Conservation (phyloP, 306 rosid species). For the Cucumis hystrix region DNA sequence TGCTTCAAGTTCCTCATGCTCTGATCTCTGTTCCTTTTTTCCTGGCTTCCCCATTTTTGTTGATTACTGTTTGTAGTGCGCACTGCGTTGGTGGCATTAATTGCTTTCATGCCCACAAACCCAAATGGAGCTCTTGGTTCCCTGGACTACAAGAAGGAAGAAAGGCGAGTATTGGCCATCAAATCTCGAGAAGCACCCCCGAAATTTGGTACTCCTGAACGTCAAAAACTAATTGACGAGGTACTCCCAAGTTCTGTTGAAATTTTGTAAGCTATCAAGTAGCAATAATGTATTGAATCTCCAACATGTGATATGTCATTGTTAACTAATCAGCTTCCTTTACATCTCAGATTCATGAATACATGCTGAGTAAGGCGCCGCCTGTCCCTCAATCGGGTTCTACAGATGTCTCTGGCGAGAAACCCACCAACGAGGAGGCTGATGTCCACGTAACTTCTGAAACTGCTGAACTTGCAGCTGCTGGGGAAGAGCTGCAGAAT, state of each 20-base stretch:
- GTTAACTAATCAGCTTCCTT: background rate
- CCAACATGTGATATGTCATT: background rate
- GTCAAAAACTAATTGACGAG: slow-evolving; percentile 73
- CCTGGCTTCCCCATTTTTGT: background rate
- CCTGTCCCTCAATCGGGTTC: slow-evolving; percentile 45
- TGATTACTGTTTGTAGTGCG: slow-evolving; percentile 44
- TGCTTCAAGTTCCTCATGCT: background rate
- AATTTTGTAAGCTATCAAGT: background rate
- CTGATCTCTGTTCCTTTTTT: background rate
- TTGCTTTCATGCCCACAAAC: slow-evolving; percentile 95
- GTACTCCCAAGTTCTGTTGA: slow-evolving; percentile 4
- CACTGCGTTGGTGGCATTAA: slow-evolving; percentile 87
- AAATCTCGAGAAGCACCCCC: slow-evolving; percentile 83
- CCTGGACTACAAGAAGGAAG: slow-evolving; percentile 81
- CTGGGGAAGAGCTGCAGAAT: slow-evolving; percentile 23
- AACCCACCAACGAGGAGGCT: slow-evolving; percentile 21
- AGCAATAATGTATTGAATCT: background rate
- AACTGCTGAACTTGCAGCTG: slow-evolving; percentile 24
- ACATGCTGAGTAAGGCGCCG: slow-evolving; percentile 68
- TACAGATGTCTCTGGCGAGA: slow-evolving; percentile 30
- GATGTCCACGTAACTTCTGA: slow-evolving; percentile 20
- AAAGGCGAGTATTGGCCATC: slow-evolving; percentile 61
- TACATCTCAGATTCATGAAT: slow-evolving; percentile 61
- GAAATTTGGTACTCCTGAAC: slow-evolving; percentile 61
- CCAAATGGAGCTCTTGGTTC: slow-evolving; percentile 97